Percentiles rank a stretch among this genome's conserved stretches.
Evolutionary conservation across 257 asterid genomes (phyloP).

Genomic region (Mitragyna speciosa): DNA sequence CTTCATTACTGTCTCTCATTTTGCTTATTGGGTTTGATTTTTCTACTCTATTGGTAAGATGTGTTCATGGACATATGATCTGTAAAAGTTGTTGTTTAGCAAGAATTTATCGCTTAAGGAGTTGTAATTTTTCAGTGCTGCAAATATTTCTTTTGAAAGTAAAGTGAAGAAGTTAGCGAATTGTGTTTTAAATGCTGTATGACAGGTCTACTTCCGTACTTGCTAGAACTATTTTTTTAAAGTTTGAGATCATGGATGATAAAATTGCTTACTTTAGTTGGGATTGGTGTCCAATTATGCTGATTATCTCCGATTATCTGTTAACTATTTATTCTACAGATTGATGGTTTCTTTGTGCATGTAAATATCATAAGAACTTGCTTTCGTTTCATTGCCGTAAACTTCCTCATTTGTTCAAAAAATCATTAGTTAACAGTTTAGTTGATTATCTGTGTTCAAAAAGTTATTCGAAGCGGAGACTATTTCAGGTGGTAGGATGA

Average conservation of each 20-base stretch:
- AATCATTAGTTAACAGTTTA: not conserved
- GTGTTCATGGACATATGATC: not conserved
- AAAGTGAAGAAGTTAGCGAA: not conserved
- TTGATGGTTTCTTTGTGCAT: not conserved
- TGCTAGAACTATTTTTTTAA: not conserved
- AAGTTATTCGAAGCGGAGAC: not conserved
- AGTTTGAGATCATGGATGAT: not conserved
- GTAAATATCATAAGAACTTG: not conserved
- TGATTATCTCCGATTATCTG: too few relatives aligned
- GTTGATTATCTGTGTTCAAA: not conserved
- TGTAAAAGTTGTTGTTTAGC: not conserved
- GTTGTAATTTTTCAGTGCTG: not conserved
- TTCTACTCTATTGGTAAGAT: not conserved
- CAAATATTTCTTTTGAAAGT: not conserved
- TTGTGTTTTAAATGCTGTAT: not conserved
- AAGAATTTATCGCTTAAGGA: not conserved
- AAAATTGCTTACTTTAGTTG: not conserved
- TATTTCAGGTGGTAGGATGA: slow-evolving; percentile 17
- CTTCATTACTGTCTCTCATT: not conserved
- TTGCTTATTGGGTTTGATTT: not conserved
- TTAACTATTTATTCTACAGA: not conserved
- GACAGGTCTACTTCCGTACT: not conserved
- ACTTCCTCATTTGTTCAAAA: not conserved
- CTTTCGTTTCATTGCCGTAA: not conserved
- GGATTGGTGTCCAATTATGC: not conserved